Percentiles rank a stretch among this genome's conserved stretches.
These are phyloP conservation scores for Wakefieldia striispora DNA, from an alignment of 768 basidiomycete species.

Conservation along the genomic window DNA sequence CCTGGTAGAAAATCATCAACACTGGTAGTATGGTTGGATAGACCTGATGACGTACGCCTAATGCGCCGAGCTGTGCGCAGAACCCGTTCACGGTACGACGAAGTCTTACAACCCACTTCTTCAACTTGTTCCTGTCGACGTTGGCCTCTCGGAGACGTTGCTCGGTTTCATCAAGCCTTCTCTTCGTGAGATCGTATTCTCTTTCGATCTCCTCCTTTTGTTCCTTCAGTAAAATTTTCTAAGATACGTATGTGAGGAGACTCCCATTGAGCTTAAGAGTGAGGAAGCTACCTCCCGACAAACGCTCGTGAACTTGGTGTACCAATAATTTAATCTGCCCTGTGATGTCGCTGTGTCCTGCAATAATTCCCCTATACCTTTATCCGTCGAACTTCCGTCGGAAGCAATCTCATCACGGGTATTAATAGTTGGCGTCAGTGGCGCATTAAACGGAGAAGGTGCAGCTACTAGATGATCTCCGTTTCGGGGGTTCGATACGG, in stretches of 20 bases:
- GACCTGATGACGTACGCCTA: slow-evolving; percentile 9
- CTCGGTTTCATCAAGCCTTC: slow-evolving; percentile 20
- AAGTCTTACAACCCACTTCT: slow-evolving; percentile 12
- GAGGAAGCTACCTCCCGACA: slow-evolving; percentile 10
- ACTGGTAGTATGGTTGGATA: not conserved
- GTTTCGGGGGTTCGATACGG: slow-evolving; percentile 23
- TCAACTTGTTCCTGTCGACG: slow-evolving; percentile 11
- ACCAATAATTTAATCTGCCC: slow-evolving; percentile 14
- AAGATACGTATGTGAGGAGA: not conserved
- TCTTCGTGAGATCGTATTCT: slow-evolving; percentile 12
- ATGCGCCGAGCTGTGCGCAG: slow-evolving; percentile 4
- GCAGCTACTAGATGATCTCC: not conserved
- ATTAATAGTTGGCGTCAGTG: slow-evolving; percentile 8
- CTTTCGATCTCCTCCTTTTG: slow-evolving; percentile 16
- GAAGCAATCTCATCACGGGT: not conserved
- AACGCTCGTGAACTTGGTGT: slow-evolving; percentile 7
- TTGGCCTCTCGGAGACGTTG: slow-evolving; percentile 15
- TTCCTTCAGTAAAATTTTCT: slow-evolving; percentile 17
- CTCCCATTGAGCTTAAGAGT: not conserved
- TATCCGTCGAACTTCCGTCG: not conserved
- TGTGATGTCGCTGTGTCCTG: slow-evolving; percentile 17
- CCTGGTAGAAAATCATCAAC: slow-evolving; percentile 5
- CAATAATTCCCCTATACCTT: slow-evolving; percentile 6
- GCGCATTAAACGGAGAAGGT: not conserved
- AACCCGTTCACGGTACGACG: slow-evolving; percentile 7